These are phyloP conservation scores for Phialemoniopsis sp. DNA, from an alignment of 2,329 filamentous ascomycete species.

Conservation along the genomic window DNA sequence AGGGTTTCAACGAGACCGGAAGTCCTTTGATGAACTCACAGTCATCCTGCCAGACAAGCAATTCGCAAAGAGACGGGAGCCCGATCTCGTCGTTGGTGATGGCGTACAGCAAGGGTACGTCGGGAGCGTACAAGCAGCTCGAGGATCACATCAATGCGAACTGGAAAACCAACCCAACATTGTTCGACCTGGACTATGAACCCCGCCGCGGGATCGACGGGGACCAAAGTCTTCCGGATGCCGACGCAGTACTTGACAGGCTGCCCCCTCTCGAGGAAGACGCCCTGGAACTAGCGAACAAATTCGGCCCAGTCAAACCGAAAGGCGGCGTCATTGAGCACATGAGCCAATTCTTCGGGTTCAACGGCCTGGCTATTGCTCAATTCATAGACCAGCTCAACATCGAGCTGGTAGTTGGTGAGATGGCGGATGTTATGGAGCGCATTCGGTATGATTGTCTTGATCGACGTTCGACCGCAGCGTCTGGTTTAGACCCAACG, in stretches of 20 bases:
- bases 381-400: conserved; percentile 2
- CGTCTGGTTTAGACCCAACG: conserved; percentile 8
- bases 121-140: conserved; percentile 4
- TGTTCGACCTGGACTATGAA: conserved; percentile 13
- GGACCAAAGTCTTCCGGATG: too few relatives aligned
- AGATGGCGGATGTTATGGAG: conserved; percentile 23
- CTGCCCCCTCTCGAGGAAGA: conserved; percentile 4
- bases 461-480: conserved; percentile 5
- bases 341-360: conserved; percentile 4
- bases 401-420: conserved; percentile 20
- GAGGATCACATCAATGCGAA: conserved; percentile 8
- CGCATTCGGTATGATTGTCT: conserved; percentile 17
- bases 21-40: conserved; percentile 4
- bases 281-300: background rate
- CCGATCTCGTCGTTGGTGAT: conserved; percentile 7
- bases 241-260: too few relatives aligned
- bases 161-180: conserved; percentile 11
- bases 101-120: conserved; percentile 1
- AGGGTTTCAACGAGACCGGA: conserved; percentile 3
- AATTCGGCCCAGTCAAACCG: background rate
- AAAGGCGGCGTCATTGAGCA: background rate
- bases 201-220: too few relatives aligned
- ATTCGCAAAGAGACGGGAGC: conserved; percentile 5
- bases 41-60: conserved; percentile 4
- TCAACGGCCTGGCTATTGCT: background rate